Evolutionary conservation across 2,329 filamentous ascomycete genomes (phyloP).

Genomic region (Claviceps sorghi): DNA sequence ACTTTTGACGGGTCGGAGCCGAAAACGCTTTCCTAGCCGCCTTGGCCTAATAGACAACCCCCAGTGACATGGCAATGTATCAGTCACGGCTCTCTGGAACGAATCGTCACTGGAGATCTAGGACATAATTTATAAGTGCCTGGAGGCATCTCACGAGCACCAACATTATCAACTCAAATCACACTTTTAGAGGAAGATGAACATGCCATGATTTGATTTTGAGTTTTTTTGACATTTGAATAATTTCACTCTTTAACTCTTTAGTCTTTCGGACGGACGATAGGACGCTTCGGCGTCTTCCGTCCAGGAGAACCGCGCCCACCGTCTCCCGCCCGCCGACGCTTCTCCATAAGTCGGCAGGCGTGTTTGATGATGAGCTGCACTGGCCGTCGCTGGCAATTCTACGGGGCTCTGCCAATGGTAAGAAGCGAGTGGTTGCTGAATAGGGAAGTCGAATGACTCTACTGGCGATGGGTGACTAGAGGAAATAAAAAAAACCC

Average conservation of each 20-base stretch:
- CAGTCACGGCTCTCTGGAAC: background rate
- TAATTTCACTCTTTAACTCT: background rate
- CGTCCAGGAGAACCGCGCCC: constrained; percentile 17
- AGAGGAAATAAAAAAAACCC: background rate
- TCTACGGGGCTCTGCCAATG: constrained; percentile 2
- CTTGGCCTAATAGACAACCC: background rate
- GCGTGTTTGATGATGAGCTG: constrained; percentile 14
- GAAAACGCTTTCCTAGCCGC: background rate
- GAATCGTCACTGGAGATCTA: background rate
- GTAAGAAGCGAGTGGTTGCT: constrained; percentile 1
- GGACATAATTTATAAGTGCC: background rate
- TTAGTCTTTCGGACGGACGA: constrained; percentile 10
- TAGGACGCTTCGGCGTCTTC: constrained; percentile 14
- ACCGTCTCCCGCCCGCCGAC: background rate
- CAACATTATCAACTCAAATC: background rate
- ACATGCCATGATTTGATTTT: no score
- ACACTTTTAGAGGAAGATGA: background rate
- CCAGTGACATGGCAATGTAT: background rate
- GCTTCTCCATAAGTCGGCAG: constrained; percentile 18
- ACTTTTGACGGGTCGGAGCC: no score
- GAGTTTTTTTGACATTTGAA: background rate
- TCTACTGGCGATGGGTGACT: constrained; percentile 1
- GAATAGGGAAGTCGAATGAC: background rate
- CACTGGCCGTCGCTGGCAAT: constrained; percentile 11
- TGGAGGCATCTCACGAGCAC: background rate